Evolutionary conservation across 331 rosid genomes (phyloP), one percentile per base, ranked within the genome.

Genomic region (Telfairia occidentalis): DNA sequence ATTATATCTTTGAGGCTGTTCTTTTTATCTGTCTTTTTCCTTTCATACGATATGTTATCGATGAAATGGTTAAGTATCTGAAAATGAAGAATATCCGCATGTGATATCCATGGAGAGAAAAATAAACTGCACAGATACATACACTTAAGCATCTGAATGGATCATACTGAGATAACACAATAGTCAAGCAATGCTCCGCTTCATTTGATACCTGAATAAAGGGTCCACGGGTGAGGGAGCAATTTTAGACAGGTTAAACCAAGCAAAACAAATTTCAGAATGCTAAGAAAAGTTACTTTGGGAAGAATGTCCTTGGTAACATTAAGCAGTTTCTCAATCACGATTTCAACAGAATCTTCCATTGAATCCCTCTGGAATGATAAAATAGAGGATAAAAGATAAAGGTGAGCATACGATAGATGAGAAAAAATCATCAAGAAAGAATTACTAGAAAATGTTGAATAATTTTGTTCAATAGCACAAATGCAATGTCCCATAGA

Each of bases 71-170:
- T 2, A 61, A 61, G 28, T 1, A 70, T 23, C 10, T 13, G 35
- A 67, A 65, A 40, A 67, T 3, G 13, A 64, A 64, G n/a, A 67
- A 7, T 24, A 13, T 40, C 23, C 13, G 29, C 58, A 16, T 5
- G 45, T 9, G 29, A 37, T 35, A 10, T 18, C 60, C 3, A 28
- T 16, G 24, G 21, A 49, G 43, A 30, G 28, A 71, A 18, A 29
- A 45, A 65, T 29, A 24, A 15, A 64, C n/a, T 48, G 52, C 38
- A 24, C 76, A 73, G 79, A 73, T 38, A 82, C 99, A 12, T 89
- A 96, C 99, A 76, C 94, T 92, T 80, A 96, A 84, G 84, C 99
- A 90, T 86, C 97, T 78, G 96, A 95, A 92, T 49, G 97, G 96
- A 84, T 95, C 99, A 69, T 92, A 92, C 83, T 86, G 97, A 64